Percentiles rank a stretch among this genome's conserved stretches.
Evolutionary conservation across 768 basidiomycete species (phyloP).

Genomic region (Clavaria fumosa): DNA sequence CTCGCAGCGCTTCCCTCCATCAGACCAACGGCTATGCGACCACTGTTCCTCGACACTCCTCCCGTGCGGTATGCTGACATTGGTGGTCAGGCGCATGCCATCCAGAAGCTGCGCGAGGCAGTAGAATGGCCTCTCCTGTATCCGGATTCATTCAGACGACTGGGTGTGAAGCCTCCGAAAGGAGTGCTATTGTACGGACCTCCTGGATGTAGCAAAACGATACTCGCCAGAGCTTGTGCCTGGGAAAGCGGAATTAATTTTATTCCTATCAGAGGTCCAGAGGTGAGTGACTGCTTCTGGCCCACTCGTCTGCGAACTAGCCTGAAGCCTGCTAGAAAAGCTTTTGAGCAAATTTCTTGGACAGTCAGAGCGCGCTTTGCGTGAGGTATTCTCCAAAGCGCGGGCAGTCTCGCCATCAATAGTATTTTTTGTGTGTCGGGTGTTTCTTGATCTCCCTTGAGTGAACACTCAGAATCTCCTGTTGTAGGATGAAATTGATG

Average conservation of each 20-base stretch:
- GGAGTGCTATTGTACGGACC: conserved; percentile 90
- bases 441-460: conserved; percentile 1
- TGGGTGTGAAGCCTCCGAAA: conserved; percentile 80
- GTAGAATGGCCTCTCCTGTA: conserved; percentile 93
- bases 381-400: conserved; percentile 93
- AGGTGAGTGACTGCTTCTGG: conserved; percentile 35
- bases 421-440: conserved; percentile 73
- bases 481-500: conserved; percentile 88
- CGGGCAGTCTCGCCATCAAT: conserved; percentile 89
- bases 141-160: conserved; percentile 69
- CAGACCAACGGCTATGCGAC: conserved; percentile 88
- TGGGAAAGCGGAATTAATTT: conserved; percentile 93
- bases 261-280: conserved; percentile 92
- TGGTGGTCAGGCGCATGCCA: conserved; percentile 70
- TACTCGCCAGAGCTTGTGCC: conserved; percentile 83
- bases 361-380: conserved; percentile 88
- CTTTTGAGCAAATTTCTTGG: conserved; percentile 94
- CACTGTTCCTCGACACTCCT: conserved; percentile 77
- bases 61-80: conserved; percentile 76
- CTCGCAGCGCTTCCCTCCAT: conserved; percentile 57
- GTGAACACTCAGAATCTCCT: conserved; percentile 2
- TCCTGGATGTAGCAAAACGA: conserved; percentile 94
- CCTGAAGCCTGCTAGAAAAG: conserved; percentile 36
- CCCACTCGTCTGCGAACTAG: conserved; percentile 2
- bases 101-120: conserved; percentile 76